Base-by-base conservation (phyloP, 2,329 filamentous ascomycete species). In the Trichoderma cornu-damae region DNA sequence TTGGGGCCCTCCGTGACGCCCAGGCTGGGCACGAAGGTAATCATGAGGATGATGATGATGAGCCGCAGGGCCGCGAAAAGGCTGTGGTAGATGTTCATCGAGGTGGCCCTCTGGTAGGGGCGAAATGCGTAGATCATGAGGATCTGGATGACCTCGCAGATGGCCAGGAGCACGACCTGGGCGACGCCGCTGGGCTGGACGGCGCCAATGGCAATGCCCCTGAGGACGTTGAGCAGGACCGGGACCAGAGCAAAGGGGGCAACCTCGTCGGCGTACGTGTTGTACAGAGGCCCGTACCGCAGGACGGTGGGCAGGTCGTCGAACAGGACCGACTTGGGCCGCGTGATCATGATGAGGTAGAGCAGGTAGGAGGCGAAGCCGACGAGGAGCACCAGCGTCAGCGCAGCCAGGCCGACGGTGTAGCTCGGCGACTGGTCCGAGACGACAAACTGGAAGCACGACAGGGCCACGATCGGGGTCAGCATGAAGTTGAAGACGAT, bases 21-120 rank as follows among this genome's bases (percentile, higher is more conserved):
- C 3, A 99, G 79, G 1, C 88, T 87, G 1, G 93, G 90, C 11
- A 92, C 84, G 70, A 99, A 99, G 1, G 92, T 79, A 32, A 91
- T 83, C 77, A 89, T 90, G 55, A 93, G 75, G 55, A 93, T 76
- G 46, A 91, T 81, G 0, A 87, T 87, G 47, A 89, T 73, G 30
- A 96, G 86, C 32, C 94, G 85, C 12, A 96, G 77, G 2, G 81
- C 75, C 0, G 91, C 84, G 71, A 96, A 96, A 61, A 91, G 84
- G 2, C 88, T 89, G 66, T 97, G 92, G 64, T 96, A 96, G 8
- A 90, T 84, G 68, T 97, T 97, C 94, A 99, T 99, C 26, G 93
- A 96, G 0, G 94, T 97, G 20, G 92, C 85, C 2, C 86, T 85
- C 60, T 93, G 87, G 67, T 95, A 99, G 0, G 94, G 94, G 14